Evolutionary conservation across 2,329 filamentous ascomycete genomes (phyloP).

Genomic region (Tolypocladium sp.): DNA sequence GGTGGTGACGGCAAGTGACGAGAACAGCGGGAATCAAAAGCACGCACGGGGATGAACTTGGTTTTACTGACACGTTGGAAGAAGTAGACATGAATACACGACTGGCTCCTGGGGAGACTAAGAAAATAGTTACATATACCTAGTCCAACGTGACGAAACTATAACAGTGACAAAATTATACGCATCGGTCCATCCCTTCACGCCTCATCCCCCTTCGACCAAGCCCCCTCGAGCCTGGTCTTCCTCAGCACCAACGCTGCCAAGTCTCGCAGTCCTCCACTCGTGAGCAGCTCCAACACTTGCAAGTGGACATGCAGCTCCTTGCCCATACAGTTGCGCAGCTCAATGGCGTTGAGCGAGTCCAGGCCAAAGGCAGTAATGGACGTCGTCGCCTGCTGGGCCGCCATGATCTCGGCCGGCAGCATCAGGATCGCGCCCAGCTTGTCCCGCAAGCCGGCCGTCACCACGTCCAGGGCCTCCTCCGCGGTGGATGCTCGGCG

Average conservation of each 20-base stretch:
- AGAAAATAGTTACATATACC: too few species aligned
- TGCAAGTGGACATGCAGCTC: slow-evolving; percentile 34
- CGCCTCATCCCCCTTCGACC: slow-evolving; percentile 1
- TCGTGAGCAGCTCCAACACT: slow-evolving; percentile 44
- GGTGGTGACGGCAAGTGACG: too few species aligned
- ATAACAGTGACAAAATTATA: too few species aligned
- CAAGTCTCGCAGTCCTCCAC: slow-evolving; percentile 26
- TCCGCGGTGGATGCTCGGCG: slow-evolving; percentile 5
- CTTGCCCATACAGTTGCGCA: slow-evolving; percentile 40
- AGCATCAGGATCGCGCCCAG: slow-evolving; percentile 25
- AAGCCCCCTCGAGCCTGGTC: slow-evolving; percentile 11
- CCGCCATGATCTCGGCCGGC: slow-evolving; percentile 10
- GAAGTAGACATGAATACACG: too few species aligned
- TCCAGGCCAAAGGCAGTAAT: slow-evolving; percentile 26
- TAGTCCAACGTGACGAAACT: too few species aligned
- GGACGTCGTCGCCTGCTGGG: slow-evolving; percentile 9
- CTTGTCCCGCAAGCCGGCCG: slow-evolving; percentile 14
- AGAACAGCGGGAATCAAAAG: too few species aligned
- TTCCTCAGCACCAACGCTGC: slow-evolving; percentile 15
- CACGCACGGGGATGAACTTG: too few species aligned
- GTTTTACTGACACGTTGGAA: too few species aligned
- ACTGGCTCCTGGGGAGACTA: too few species aligned
- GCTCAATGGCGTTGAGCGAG: slow-evolving; percentile 39
- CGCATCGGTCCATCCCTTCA: too few species aligned
- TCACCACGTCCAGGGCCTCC: slow-evolving; percentile 15